Evolutionary conservation across 768 basidiomycete genomes (phyloP).

Genomic region (Macrolepiota albuminosa): DNA sequence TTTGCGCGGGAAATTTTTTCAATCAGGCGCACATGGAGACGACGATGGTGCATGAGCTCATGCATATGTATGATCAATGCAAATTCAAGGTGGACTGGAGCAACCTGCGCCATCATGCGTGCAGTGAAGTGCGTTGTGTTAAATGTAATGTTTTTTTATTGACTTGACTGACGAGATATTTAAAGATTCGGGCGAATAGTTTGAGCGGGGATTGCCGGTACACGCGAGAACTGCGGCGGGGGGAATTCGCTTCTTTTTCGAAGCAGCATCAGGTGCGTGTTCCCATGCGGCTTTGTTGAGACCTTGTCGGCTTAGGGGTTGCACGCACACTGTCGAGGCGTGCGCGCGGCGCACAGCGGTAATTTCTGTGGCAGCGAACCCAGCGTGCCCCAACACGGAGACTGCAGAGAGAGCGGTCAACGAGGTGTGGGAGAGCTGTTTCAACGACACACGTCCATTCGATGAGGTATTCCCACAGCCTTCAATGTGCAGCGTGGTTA

Average conservation of each 20-base stretch:
- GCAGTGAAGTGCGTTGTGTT: constrained; percentile 70
- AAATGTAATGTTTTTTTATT: neutral
- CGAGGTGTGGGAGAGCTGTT: constrained; percentile 97
- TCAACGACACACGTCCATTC: constrained; percentile 92
- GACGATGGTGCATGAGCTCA: constrained; percentile 87
- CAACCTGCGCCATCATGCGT: constrained; percentile 91
- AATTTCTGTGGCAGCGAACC: constrained; percentile 75
- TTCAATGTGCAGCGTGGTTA: neutral
- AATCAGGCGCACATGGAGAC: constrained; percentile 87
- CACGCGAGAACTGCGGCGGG: constrained; percentile 74
- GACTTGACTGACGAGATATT: neutral
- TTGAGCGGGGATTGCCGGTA: constrained; percentile 91
- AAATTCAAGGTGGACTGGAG: constrained; percentile 91
- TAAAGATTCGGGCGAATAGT: constrained; percentile 91
- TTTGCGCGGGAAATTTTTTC: constrained; percentile 84
- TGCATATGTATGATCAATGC: constrained; percentile 95
- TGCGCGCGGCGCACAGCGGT: constrained; percentile 89
- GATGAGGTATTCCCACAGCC: constrained; percentile 68
- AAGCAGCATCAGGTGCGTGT: constrained; percentile 89
- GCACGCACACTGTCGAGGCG: constrained; percentile 40
- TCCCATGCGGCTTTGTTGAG: neutral
- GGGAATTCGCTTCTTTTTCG: constrained; percentile 65
- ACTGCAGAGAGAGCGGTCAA: constrained; percentile 89
- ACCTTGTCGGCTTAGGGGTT: neutral
- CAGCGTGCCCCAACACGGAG: constrained; percentile 68